Conservation (phyloP, 345 rosid species). For the Acer negundo region DNA sequence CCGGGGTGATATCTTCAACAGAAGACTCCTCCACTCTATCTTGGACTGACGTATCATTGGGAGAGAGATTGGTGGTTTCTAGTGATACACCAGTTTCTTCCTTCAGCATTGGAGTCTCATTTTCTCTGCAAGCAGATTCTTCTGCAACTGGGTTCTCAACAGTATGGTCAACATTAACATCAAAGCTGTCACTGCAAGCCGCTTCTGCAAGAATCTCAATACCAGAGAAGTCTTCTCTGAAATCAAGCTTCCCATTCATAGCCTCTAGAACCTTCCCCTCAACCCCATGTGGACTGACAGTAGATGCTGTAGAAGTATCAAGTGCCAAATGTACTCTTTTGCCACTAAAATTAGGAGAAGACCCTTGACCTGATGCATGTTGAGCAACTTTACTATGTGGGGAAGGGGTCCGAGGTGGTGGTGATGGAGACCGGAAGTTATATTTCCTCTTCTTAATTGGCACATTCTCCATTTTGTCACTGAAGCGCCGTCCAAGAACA, state of each 20-base stretch:
- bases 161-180: conserved; percentile 22
- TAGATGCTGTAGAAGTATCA: conserved; percentile 10
- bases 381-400: conserved; percentile 22
- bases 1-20: conserved; percentile 15
- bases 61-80: conserved; percentile 20
- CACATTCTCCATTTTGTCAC: conserved; percentile 44
- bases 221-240: conserved; percentile 56
- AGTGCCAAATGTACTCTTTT: conserved; percentile 9
- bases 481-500: conserved; percentile 49
- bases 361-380: conserved; percentile 12
- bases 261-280: conserved; percentile 19
- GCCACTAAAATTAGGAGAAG: conserved; percentile 2
- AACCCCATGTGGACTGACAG: conserved; percentile 12
- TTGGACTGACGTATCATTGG: conserved; percentile 23
- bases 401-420: conserved; percentile 23
- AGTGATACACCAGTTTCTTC: conserved; percentile 23
- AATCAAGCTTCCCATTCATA: conserved; percentile 24
- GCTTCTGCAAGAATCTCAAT: conserved; percentile 58
- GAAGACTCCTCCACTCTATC: conserved; percentile 29
- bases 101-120: conserved; percentile 10
- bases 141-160: conserved; percentile 19
- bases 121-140: conserved; percentile 18
- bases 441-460: conserved; percentile 58
- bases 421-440: conserved; percentile 31
- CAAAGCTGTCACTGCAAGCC: conserved; percentile 44